phyloP scores from a whole-genome alignment of 371 early-diverging fungal species.

The Mucor piriformis region DNA sequence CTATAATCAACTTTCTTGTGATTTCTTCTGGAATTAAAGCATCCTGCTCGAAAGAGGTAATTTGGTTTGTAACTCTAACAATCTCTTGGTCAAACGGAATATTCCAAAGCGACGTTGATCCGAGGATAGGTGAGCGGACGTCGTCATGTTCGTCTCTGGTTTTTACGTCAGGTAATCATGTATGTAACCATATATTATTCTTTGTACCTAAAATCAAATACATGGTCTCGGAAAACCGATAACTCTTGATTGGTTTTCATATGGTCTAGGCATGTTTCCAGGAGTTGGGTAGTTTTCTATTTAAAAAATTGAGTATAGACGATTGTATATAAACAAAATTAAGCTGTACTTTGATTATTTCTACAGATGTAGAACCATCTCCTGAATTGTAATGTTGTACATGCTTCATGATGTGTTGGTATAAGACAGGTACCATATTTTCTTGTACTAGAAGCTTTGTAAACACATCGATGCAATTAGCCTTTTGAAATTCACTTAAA shows the following conservation, averaged over 20 bases:
- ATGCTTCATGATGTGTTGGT: slow-evolving; percentile 15
- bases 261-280: neutral
- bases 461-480: slow-evolving; percentile 14
- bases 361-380: neutral
- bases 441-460: slow-evolving; percentile 13
- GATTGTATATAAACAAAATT: neutral
- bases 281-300: neutral
- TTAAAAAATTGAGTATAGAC: neutral
- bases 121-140: slow-evolving; percentile 6
- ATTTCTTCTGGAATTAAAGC: slow-evolving; percentile 3
- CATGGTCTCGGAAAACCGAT: neutral
- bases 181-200: neutral
- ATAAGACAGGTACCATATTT: slow-evolving; percentile 9
- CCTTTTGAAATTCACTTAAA: slow-evolving; percentile 20
- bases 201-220: slow-evolving; percentile 3
- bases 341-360: slow-evolving; percentile 1
- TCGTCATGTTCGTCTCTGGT: neutral
- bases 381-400: slow-evolving; percentile 8
- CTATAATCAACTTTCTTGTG: neutral
- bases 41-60: slow-evolving; percentile 17
- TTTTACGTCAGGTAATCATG: neutral
- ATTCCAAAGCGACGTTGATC: slow-evolving; percentile 14
- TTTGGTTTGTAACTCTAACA: slow-evolving; percentile 17
- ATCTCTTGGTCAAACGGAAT: slow-evolving; percentile 13
- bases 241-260: neutral